A percentile compares a stretch with the other conserved stretches of the same genome.
These are phyloP conservation scores for Leccinum arenicola DNA, from an alignment of 768 basidiomycete species.

Conservation along the genomic window DNA sequence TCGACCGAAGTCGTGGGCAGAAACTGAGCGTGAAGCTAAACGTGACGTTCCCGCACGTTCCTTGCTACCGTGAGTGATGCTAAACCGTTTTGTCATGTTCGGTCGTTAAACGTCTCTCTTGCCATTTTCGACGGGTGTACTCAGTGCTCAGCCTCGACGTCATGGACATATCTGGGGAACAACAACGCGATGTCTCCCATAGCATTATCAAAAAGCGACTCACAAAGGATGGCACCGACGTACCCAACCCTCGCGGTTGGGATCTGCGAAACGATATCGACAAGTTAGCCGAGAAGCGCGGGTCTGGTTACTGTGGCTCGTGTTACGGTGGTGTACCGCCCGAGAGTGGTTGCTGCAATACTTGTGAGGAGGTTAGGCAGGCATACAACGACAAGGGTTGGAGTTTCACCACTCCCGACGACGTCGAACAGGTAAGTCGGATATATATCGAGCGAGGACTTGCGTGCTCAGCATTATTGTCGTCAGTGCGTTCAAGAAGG, in stretches of 20 bases:
- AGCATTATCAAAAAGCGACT: constrained; percentile 85
- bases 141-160: constrained; percentile 93
- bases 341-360: constrained; percentile 85
- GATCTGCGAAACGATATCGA: constrained; percentile 89
- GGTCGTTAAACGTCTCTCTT: neutral
- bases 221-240: constrained; percentile 51
- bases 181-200: constrained; percentile 87
- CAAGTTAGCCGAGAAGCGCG: constrained; percentile 60
- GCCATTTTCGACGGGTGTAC: neutral
- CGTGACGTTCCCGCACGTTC: constrained; percentile 93
- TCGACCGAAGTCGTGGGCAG: constrained; percentile 94
- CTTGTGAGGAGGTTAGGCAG: constrained; percentile 91
- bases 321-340: constrained; percentile 89
- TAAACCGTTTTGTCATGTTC: neutral
- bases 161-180: constrained; percentile 97
- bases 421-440: constrained; percentile 80
- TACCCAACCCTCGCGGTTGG: constrained; percentile 51
- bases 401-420: constrained; percentile 90
- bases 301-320: constrained; percentile 82
- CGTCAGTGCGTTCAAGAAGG: constrained; percentile 86
- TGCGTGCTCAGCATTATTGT: neutral
- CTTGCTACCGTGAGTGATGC: constrained; percentile 83
- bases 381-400: constrained; percentile 91
- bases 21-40: constrained; percentile 90
- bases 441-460: neutral